phyloP scores from a whole-genome alignment of 805 yeast species.

The Jamesozyma gamospora region DNA sequence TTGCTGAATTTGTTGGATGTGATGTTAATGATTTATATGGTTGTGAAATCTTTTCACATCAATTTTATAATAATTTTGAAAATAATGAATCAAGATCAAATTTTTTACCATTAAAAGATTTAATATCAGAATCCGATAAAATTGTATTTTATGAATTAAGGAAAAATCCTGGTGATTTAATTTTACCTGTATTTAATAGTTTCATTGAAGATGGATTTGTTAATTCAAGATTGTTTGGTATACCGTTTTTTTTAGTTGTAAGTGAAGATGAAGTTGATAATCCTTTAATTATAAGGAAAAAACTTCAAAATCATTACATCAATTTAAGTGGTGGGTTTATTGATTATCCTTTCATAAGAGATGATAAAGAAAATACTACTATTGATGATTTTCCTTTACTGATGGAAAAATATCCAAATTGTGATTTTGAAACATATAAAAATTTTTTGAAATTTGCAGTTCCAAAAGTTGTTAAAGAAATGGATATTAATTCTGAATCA shows the following conservation, averaged over 20 bases:
- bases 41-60: conserved; percentile 55
- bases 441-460: conserved; percentile 12
- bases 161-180: conserved; percentile 35
- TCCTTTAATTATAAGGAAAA: conserved; percentile 47
- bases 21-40: conserved; percentile 36
- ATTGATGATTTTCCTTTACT: conserved; percentile 32
- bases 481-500: not conserved
- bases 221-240: conserved; percentile 48
- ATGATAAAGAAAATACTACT: conserved; percentile 3
- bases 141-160: conserved; percentile 53
- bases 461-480: conserved; percentile 6
- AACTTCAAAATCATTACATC: conserved; percentile 42
- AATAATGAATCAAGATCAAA: conserved; percentile 40
- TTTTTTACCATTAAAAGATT: conserved; percentile 56
- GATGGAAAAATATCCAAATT: conserved; percentile 13
- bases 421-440: conserved; percentile 15
- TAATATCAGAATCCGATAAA: conserved; percentile 53
- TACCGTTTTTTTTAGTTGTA: conserved; percentile 65
- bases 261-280: conserved; percentile 42
- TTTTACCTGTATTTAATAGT: conserved; percentile 54
- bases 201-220: conserved; percentile 31
- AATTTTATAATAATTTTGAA: conserved; percentile 62
- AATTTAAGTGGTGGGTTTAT: conserved; percentile 37
- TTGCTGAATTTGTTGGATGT: conserved; percentile 38
- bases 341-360: conserved; percentile 16